Conservation (phyloP, 768 basidiomycete genomes). For the Collybia mongolica region DNA sequence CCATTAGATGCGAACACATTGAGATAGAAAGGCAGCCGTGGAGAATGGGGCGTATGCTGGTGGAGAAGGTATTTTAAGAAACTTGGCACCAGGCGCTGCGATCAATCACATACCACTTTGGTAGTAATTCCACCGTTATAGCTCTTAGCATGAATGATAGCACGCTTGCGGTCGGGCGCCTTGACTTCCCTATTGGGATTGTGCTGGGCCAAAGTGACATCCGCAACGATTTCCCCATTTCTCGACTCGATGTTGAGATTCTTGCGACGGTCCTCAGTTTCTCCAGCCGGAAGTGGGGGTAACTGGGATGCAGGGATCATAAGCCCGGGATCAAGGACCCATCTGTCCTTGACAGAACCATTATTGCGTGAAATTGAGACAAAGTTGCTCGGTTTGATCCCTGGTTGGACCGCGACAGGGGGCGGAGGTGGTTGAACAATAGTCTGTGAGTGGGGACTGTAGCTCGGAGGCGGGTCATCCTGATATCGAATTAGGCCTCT, state of each 20-base stretch:
- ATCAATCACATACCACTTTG: slow-evolving; percentile 17
- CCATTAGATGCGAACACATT: slow-evolving; percentile 24
- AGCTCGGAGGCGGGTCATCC: slow-evolving; percentile 20
- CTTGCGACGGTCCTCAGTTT: slow-evolving; percentile 36
- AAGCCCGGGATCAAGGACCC: slow-evolving; percentile 43
- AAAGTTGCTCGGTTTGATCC: slow-evolving; percentile 31
- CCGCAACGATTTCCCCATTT: slow-evolving; percentile 33
- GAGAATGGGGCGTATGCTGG: slow-evolving; percentile 17
- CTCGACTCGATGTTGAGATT: slow-evolving; percentile 34
- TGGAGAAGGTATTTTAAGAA: neutral
- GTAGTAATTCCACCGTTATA: slow-evolving; percentile 25
- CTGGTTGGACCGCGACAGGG: slow-evolving; percentile 5
- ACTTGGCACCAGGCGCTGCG: neutral
- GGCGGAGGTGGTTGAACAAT: neutral
- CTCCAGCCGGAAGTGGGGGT: slow-evolving; percentile 30
- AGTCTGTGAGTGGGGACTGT: slow-evolving; percentile 5
- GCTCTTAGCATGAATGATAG: slow-evolving; percentile 17
- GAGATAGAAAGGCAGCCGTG: slow-evolving; percentile 22
- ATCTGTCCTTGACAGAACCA: slow-evolving; percentile 30
- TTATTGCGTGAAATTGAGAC: slow-evolving; percentile 27
- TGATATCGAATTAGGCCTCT: neutral
- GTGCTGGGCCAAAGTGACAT: slow-evolving; percentile 33
- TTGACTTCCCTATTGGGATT: slow-evolving; percentile 3
- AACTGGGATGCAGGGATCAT: slow-evolving; percentile 35
- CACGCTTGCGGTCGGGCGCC: slow-evolving; percentile 7